Conservation (phyloP, 208 protist genomes). For the Trypanosoma melophagium region DNA sequence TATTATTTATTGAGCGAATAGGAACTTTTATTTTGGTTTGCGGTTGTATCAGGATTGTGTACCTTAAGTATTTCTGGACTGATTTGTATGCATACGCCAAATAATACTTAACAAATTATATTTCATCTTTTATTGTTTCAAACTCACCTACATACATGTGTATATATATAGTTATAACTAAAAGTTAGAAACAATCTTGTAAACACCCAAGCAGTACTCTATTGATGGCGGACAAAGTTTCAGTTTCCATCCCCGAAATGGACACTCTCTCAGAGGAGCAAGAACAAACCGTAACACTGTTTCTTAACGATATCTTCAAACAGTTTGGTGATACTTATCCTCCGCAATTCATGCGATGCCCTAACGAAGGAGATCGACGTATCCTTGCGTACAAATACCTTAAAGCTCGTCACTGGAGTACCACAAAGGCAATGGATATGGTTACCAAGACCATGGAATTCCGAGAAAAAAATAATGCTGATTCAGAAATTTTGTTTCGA, state of each 20-base stretch:
- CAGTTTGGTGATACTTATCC: conserved; percentile 30
- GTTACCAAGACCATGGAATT: conserved; percentile 48
- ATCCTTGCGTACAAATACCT: conserved; percentile 66
- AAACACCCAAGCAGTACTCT: no score
- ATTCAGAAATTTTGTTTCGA: conserved; percentile 55
- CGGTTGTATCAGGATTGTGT: no score
- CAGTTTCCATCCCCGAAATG: conserved; percentile 49
- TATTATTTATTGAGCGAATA: no score
- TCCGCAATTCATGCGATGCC: conserved; percentile 38
- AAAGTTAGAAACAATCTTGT: no score
- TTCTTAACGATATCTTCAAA: conserved; percentile 35
- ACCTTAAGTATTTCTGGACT: no score
- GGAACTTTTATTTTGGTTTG: no score
- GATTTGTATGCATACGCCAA: no score
- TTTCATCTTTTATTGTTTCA: conserved; percentile 23
- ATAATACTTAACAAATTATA: background rate
- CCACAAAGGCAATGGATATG: conserved; percentile 51
- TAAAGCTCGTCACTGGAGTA: conserved; percentile 64
- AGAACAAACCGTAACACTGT: conserved; percentile 33
- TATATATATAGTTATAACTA: background rate
- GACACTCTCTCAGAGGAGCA: conserved; percentile 34
- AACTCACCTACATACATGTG: background rate
- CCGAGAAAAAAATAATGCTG: conserved; percentile 43
- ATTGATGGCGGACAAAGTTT: conserved; percentile 19
- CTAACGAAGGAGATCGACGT: conserved; percentile 28